phyloP scores from a whole-genome alignment of 768 basidiomycete genomes.

The Hygrophorus pudorinus region DNA sequence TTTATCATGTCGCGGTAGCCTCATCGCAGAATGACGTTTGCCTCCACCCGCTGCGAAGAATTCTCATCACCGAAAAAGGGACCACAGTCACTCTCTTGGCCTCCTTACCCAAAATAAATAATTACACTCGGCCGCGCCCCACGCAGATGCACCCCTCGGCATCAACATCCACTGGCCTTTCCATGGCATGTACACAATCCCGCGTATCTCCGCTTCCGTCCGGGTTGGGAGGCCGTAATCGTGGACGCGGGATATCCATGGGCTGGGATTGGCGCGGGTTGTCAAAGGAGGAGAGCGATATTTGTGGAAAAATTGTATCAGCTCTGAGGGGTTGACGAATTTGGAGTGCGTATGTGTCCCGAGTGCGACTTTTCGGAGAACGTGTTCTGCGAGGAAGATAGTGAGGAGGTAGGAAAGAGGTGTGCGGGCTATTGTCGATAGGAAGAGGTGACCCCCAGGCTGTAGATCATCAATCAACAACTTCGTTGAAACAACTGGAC shows the following conservation, averaged over 20 bases:
- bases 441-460: conserved; percentile 94
- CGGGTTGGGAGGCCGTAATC: conserved; percentile 38
- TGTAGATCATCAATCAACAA: conserved; percentile 19
- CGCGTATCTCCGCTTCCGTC: conserved; percentile 69
- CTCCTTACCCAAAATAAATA: conserved; percentile 87
- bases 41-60: no score
- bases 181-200: conserved; percentile 68
- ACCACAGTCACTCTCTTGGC: conserved; percentile 30
- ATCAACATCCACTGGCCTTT: conserved; percentile 61
- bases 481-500: background rate
- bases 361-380: conserved; percentile 67
- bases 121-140: conserved; percentile 53
- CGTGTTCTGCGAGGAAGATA: conserved; percentile 65
- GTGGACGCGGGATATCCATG: conserved; percentile 53
- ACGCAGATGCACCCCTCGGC: conserved; percentile 42
- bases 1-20: background rate
- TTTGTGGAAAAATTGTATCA: conserved; percentile 70
- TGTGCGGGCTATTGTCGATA: conserved; percentile 87
- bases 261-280: conserved; percentile 12
- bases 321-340: conserved; percentile 79
- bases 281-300: conserved; percentile 27
- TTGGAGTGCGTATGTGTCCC: conserved; percentile 93
- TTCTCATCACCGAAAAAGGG: no score
- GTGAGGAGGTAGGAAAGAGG: conserved; percentile 40
- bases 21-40: no score